phyloP scores from a whole-genome alignment of 2,329 filamentous ascomycete species.

The Aspergillus ochraceoroseus region DNA sequence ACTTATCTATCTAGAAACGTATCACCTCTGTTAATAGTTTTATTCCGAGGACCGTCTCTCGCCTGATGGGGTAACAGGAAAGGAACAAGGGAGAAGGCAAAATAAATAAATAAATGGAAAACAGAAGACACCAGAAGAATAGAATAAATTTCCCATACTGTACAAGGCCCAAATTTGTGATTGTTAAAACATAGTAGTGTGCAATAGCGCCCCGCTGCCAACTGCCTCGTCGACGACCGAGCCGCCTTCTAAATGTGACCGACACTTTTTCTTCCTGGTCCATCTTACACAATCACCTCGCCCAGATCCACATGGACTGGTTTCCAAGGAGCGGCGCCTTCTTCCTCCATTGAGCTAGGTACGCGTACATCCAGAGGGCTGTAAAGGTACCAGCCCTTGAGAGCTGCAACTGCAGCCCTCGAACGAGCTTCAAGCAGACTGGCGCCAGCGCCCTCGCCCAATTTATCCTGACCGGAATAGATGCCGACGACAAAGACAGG shows the following conservation, averaged over 20 bases:
- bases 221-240: conserved; percentile 9
- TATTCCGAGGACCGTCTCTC: conserved; percentile 12
- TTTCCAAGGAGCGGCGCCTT: conserved; percentile 59
- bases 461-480: conserved; percentile 82
- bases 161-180: conserved; percentile 37
- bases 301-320: conserved; percentile 66
- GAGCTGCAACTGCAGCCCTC: conserved; percentile 73
- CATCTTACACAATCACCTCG: conserved; percentile 56
- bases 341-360: conserved; percentile 64
- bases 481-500: conserved; percentile 94
- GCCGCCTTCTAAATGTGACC: conserved; percentile 15
- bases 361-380: conserved; percentile 65
- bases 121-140: conserved; percentile 34
- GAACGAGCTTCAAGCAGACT: conserved; percentile 72
- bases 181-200: conserved; percentile 29
- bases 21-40: background rate
- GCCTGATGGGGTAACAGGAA: conserved; percentile 19
- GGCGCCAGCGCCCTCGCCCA: conserved; percentile 81
- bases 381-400: conserved; percentile 97
- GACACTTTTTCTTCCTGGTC: conserved; percentile 15
- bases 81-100: conserved; percentile 17
- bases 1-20: conserved; percentile 11
- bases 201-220: conserved; percentile 16
- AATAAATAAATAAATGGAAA: conserved; percentile 21
- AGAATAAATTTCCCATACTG: conserved; percentile 37